phyloP scores from a whole-genome alignment of 176 grass and related monocot genomes.

The maize (Zea mays) region Zm-B73-REFERENCE-NAM-5.0 NC_050101.1:120731501-120732000 shows the following conservation, averaged over 20 bases:
- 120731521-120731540: constrained; percentile 94
- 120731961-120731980: constrained; percentile 82
- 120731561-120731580: constrained; percentile 26
- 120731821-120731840: not conserved
- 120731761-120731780: constrained; percentile 93
- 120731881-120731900: constrained; percentile 72
- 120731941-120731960: constrained; percentile 96
- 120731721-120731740: constrained; percentile 95
- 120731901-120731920: constrained; percentile 77
- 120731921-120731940: constrained; percentile 98
- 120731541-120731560: constrained; percentile 63
- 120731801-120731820: constrained; percentile 33
- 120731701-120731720: constrained; percentile 87
- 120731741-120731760: constrained; percentile 96
- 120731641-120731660: constrained; percentile 91
- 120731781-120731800: constrained; percentile 90
- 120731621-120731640: constrained; percentile 47
- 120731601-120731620: not conserved
- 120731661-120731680: constrained; percentile 88
- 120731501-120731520: constrained; percentile 97
- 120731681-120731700: constrained; percentile 98
- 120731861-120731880: constrained; percentile 11
- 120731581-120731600: constrained; percentile 30
- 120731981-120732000: constrained; percentile 95
- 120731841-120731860: not conserved